Percentiles rank a stretch among this genome's conserved stretches.
Conservation (phyloP, 768 basidiomycete genomes). For the Mycena chlorophos region DNA sequence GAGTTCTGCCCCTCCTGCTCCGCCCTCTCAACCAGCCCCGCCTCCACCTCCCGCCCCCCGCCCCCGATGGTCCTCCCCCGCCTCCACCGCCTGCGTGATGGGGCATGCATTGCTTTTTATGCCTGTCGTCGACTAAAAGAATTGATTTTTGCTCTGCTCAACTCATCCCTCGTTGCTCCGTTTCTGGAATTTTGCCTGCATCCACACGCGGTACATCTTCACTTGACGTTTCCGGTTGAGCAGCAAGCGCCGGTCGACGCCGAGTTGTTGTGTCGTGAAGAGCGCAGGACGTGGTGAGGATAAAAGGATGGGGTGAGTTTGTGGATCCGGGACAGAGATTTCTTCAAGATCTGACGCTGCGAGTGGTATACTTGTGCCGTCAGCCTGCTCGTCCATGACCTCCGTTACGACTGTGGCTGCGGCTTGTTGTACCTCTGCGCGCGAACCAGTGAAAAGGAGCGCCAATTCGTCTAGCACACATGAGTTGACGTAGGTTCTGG, state of each 20-base stretch:
- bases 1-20: constrained; percentile 1
- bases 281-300: constrained; percentile 53
- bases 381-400: constrained; percentile 37
- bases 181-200: constrained; percentile 84
- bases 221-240: constrained; percentile 92
- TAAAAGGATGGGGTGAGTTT: constrained; percentile 44
- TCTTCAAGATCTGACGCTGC: background rate
- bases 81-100: background rate
- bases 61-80: background rate
- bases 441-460: constrained; percentile 71
- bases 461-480: constrained; percentile 69
- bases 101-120: background rate
- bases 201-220: constrained; percentile 97
- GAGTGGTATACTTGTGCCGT: constrained; percentile 15
- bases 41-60: constrained; percentile 17
- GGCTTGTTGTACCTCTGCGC: constrained; percentile 35
- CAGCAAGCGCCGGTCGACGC: constrained; percentile 84
- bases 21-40: constrained; percentile 8
- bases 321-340: background rate
- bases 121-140: background rate
- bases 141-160: constrained; percentile 9
- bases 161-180: background rate
- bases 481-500: background rate
- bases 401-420: constrained; percentile 34
- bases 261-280: constrained; percentile 82